phyloP scores from a whole-genome alignment of 495 filamentous ascomycete genomes.

The Aspergillus affinis region DNA sequence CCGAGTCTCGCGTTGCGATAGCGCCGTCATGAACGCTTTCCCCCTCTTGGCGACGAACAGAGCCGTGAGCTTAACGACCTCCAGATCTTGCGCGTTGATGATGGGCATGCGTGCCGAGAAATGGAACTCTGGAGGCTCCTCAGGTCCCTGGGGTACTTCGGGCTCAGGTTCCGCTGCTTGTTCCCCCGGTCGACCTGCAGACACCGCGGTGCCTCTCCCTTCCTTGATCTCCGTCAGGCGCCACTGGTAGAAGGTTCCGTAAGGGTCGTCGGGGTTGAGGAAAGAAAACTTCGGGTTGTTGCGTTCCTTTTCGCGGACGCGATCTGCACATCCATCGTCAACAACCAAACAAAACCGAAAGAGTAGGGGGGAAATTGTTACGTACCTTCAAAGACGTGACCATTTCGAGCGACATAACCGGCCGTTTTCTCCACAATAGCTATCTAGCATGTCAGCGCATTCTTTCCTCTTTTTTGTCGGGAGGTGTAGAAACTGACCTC shows the following conservation, averaged over 20 bases:
- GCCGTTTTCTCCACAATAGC: constrained; percentile 93
- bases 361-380: not conserved
- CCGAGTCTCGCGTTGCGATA: constrained; percentile 81
- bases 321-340: constrained; percentile 48
- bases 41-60: constrained; percentile 90
- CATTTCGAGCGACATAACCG: constrained; percentile 83
- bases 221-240: constrained; percentile 79
- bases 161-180: constrained; percentile 52
- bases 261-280: constrained; percentile 75
- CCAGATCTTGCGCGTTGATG: constrained; percentile 92
- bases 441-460: constrained; percentile 22
- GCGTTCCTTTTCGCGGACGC: constrained; percentile 81
- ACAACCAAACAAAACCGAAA: not conserved
- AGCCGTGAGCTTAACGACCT: constrained; percentile 87
- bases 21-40: constrained; percentile 80
- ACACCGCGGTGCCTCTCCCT: constrained; percentile 76
- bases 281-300: constrained; percentile 92
- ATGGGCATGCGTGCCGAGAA: constrained; percentile 98
- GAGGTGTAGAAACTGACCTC: constrained; percentile 45
- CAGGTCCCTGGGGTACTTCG: constrained; percentile 75
- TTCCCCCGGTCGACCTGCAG: constrained; percentile 74
- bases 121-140: constrained; percentile 83
- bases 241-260: constrained; percentile 88
- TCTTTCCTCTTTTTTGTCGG: not conserved
- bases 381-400: constrained; percentile 74